Evolutionary conservation across 2,329 filamentous ascomycete genomes (phyloP).

Genomic region (Erysiphe pulchra): DNA sequence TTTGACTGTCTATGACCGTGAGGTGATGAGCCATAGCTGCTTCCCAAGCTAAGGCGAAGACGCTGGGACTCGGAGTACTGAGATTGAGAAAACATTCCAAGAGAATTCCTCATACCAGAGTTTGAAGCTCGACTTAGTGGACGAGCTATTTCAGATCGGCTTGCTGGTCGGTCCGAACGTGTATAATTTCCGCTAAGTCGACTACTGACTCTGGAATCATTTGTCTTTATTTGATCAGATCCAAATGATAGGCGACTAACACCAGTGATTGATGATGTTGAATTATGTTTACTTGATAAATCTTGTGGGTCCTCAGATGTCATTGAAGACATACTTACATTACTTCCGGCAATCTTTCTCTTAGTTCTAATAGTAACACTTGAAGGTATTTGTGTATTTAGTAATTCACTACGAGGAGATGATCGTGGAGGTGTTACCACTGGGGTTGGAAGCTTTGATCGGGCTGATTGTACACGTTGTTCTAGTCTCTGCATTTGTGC

Average conservation of each 20-base stretch:
- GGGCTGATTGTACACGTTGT: slow-evolving; percentile 69
- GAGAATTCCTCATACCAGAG: slow-evolving; percentile 12
- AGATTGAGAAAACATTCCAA: slow-evolving; percentile 13
- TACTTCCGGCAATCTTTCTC: slow-evolving; percentile 34
- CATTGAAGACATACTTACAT: slow-evolving; percentile 10
- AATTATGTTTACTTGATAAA: slow-evolving; percentile 22
- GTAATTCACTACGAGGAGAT: slow-evolving; percentile 36
- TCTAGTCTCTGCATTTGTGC: slow-evolving; percentile 95
- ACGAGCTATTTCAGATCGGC: slow-evolving; percentile 10
- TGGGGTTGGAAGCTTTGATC: slow-evolving; percentile 74
- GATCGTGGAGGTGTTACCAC: slow-evolving; percentile 49
- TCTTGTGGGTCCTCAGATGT: slow-evolving; percentile 9
- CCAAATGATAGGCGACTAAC: slow-evolving; percentile 38
- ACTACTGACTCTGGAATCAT: slow-evolving; percentile 9
- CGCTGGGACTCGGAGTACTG: slow-evolving; percentile 10
- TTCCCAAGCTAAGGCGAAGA: slow-evolving; percentile 12
- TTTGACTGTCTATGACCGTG: slow-evolving; percentile 14
- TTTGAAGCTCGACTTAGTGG: slow-evolving; percentile 12
- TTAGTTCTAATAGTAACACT: slow-evolving; percentile 40
- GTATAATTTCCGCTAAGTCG: slow-evolving; percentile 11
- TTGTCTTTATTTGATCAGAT: slow-evolving; percentile 26
- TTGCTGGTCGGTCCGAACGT: slow-evolving; percentile 10
- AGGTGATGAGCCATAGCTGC: slow-evolving; percentile 7
- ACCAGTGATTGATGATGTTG: slow-evolving; percentile 33
- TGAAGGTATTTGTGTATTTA: slow-evolving; percentile 23